These are phyloP conservation scores for Tetramitus jugosus DNA, from an alignment of 208 protist genomes.

Conservation along the genomic window DNA sequence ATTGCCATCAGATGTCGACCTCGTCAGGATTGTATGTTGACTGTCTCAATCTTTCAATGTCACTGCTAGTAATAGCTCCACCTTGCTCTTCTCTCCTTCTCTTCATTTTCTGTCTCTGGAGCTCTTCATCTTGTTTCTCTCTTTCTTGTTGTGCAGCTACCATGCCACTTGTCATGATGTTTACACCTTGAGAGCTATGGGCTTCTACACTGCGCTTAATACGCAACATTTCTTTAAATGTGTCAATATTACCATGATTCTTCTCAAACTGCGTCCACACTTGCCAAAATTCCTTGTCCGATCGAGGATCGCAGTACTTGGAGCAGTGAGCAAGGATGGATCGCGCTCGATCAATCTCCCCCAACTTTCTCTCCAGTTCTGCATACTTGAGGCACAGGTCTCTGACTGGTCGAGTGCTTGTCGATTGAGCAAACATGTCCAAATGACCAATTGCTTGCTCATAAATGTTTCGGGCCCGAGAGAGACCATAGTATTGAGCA, in stretches of 20 bases:
- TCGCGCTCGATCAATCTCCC: conserved; percentile 76
- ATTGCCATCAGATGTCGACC: too few species aligned
- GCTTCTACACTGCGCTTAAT: conserved; percentile 63
- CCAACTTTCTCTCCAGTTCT: conserved; percentile 64
- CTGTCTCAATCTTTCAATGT: too few species aligned
- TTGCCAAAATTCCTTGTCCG: conserved; percentile 51
- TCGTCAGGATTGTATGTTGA: too few species aligned
- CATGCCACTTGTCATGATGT: too few species aligned
- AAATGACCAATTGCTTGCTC: conserved; percentile 51
- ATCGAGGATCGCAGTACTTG: conserved; percentile 60
- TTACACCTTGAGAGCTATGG: too few species aligned
- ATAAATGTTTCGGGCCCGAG: conserved; percentile 70
- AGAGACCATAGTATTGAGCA: conserved; percentile 65
- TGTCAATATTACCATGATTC: conserved; percentile 75
- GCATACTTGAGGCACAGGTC: conserved; percentile 62
- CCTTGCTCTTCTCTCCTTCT: too few species aligned
- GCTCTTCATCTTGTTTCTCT: too few species aligned
- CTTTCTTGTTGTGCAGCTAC: too few species aligned
- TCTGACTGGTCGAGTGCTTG: conserved; percentile 39
- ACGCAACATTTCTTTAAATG: conserved; percentile 75
- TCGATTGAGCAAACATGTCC: too few species aligned
- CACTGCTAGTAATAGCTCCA: too few species aligned
- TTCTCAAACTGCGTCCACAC: conserved; percentile 73
- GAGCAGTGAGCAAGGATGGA: conserved; percentile 61
- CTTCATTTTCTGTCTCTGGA: too few species aligned